phyloP scores from a whole-genome alignment of 805 yeast species.

The Barnettozyma vustinii region DNA sequence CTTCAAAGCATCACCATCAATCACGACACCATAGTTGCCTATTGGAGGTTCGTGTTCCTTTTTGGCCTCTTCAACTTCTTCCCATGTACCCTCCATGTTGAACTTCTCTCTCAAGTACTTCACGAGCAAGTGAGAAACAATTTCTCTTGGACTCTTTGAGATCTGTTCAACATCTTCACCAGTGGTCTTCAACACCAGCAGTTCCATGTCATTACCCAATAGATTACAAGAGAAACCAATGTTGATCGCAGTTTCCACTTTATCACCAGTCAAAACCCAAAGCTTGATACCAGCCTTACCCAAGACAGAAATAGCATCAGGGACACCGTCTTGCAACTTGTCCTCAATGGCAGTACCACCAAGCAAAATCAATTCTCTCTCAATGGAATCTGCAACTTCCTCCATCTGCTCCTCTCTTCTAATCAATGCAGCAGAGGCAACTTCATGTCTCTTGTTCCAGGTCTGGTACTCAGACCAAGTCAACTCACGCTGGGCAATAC shows the following conservation, averaged over 20 bases:
- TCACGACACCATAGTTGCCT: constrained; percentile 62
- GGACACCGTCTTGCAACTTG: constrained; percentile 81
- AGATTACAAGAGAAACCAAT: constrained; percentile 83
- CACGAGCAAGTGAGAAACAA: constrained; percentile 37
- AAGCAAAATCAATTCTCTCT: constrained; percentile 54
- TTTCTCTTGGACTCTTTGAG: constrained; percentile 33
- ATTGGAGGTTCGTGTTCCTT: constrained; percentile 60
- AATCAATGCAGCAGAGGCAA: constrained; percentile 59
- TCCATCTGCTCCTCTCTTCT: constrained; percentile 71
- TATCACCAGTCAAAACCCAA: constrained; percentile 87
- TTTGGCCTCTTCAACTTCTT: constrained; percentile 51
- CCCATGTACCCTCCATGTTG: constrained; percentile 50
- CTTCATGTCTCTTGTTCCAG: constrained; percentile 60
- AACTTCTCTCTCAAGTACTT: constrained; percentile 41
- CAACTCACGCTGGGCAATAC: constrained; percentile 69
- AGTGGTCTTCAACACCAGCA: constrained; percentile 56
- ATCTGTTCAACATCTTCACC: constrained; percentile 48
- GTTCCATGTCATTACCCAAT: constrained; percentile 69
- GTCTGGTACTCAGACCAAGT: constrained; percentile 53
- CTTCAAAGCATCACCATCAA: constrained; percentile 76
- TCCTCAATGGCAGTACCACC: constrained; percentile 91
- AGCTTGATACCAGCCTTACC: constrained; percentile 76
- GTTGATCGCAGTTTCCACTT: constrained; percentile 84
- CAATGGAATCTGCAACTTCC: constrained; percentile 68
- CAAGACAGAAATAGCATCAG: constrained; percentile 66